Base-by-base conservation (phyloP, 164 flowering plant genomes). In the Magnolia officinalis region DNA sequence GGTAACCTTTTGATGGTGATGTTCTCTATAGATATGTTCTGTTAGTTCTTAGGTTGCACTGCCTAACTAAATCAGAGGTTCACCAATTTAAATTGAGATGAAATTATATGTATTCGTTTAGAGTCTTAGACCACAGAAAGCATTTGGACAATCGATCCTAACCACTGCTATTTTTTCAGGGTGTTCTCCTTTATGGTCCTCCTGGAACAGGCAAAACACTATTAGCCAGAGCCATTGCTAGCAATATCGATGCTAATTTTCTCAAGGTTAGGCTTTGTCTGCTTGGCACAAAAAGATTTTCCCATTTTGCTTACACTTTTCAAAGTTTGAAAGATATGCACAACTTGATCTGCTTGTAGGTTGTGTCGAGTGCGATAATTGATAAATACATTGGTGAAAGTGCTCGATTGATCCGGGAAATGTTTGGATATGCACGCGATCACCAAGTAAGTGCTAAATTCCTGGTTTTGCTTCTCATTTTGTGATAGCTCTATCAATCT, bases 171-270 rank as follows among this genome's bases (percentile, higher is more conserved):
- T 66, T 21, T 14, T 65, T 65, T 79, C 84, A 92, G 96, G 97
- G 99, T 81, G 98, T 95, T 74, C 97, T 93, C 81, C 92, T 96
- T 14, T 94, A 96, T 86, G 96, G 98, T 6, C 98, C 97, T 80
- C 99, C 99, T 78, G 98, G 98, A 11, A 93, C 97, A 20, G 99
- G 99, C 51, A 95, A 93, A 86, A 95, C 99, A 55, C 81, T 93
- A 70, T 84, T 95, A 74, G 97, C 98, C 18, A 85, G 98, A 78
- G 99, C 96, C 10, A 91, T 96, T 81, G 98, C 98, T 11, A 95
- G 97, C 79, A 95, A 93, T 58, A 90, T 93, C 61, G 98, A 95
- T 87, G 99, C 99, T 63, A 95, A 91, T 81, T 93, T 95, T 81
- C 85, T 95, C 45, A 93, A 95, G 95, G 98, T 92, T 37, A 20